Conservation (phyloP, 1,284 basidiomycete genomes). For the Cystobasidium sp. region DNA sequence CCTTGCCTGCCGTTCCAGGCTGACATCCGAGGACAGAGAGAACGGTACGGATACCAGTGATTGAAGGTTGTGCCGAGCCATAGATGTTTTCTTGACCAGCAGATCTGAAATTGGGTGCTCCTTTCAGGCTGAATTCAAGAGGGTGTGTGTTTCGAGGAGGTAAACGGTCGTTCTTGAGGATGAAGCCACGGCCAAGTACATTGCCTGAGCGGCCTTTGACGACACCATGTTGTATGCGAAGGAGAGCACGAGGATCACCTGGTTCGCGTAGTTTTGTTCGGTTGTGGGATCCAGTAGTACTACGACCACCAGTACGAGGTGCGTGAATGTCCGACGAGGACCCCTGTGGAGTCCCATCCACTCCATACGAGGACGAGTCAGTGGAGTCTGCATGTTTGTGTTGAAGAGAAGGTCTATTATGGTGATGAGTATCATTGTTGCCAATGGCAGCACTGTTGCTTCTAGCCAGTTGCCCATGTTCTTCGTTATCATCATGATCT, state of each 20-base stretch:
- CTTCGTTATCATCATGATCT: neutral
- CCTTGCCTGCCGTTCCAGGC: conserved; percentile 51
- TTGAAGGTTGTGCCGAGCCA: conserved; percentile 92
- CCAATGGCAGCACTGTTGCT: neutral
- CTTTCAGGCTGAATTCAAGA: conserved; percentile 78
- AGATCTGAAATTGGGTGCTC: conserved; percentile 93
- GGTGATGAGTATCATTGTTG: neutral
- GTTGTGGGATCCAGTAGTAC: neutral
- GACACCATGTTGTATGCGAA: conserved; percentile 39
- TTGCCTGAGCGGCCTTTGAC: conserved; percentile 45
- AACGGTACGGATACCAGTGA: conserved; percentile 88
- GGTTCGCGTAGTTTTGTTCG: conserved; percentile 4
- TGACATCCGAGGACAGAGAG: conserved; percentile 73
- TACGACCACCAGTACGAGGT: neutral
- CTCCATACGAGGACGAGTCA: neutral
- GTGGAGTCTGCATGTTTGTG: conserved; percentile 12
- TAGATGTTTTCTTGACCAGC: conserved; percentile 80
- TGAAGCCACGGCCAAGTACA: conserved; percentile 50
- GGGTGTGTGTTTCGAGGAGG: conserved; percentile 39
- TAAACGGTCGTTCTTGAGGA: conserved; percentile 51
- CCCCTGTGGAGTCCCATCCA: neutral
- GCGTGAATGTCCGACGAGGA: conserved; percentile 5
- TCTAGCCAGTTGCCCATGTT: conserved; percentile 6
- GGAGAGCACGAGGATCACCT: conserved; percentile 28
- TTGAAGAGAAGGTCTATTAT: neutral